Base-by-base conservation (phyloP, 2,329 filamentous ascomycete species). In the Epichloe sp. region DNA sequence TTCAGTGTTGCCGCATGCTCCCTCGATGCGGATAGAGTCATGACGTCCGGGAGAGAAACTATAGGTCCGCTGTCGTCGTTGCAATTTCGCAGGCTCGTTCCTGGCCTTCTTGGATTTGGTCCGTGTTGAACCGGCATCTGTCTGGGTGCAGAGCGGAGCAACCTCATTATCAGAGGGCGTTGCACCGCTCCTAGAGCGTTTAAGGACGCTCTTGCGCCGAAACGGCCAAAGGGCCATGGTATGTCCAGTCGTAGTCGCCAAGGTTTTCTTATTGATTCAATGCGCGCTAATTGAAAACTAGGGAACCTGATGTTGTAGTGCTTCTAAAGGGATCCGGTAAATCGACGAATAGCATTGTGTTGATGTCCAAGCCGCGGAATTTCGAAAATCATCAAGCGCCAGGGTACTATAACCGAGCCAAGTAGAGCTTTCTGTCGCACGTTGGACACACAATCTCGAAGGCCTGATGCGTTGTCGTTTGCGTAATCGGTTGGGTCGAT, bases 181-280 rank as follows among this genome's bases (percentile, higher is more conserved):
- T 59, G 75, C 77, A 66, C 79, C 66, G 57, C 70, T 71, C 54
- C 71, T 69, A 56, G 73, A 67, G 62, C 75, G 73, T 68, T 74
- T 80, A 68, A 82, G 82, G 68, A 81, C 83, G 69, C 78, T 83
- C 70, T 77, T 83, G 62, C 84, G 82, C 68, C 83, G 77, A 68
- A 94, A 95, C 55, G 83, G 86, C 88, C 88, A 94, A 68, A 90
- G 72, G 65, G 83, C 80, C 86, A 91, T 91, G 52, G 55, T 66
- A 43, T 21, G 11, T 41, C 14, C 14, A n/a, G 17, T 41, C 12
- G 40, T 49, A 31, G 26, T 26, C 19, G 40, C 44, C 31, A 4
- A 8, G 31, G 23, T 37, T 4, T 21, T 8, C 10, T n/a, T 44
- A n/a, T 42, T 14, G 8, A 12, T 35, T 44, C 44, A 40, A 47